A percentile compares a stretch with the other conserved stretches of the same genome.
These are phyloP conservation scores for Dictyostelium purpureum DNA, from an alignment of 78 protist species.

Conservation along the genomic window DNA sequence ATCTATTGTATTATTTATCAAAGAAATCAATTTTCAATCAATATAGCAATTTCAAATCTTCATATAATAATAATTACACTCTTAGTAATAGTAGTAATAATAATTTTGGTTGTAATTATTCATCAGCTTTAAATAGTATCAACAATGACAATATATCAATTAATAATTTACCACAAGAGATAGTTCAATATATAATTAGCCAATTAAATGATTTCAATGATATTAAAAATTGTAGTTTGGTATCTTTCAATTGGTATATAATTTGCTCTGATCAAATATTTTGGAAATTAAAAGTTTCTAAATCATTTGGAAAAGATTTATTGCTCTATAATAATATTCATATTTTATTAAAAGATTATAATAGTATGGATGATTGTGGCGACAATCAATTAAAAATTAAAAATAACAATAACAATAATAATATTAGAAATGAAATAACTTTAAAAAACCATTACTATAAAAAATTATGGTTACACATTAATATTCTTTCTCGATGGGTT, in stretches of 20 bases:
- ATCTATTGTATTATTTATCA: neutral
- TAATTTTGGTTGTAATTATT: neutral
- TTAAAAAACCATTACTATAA: neutral
- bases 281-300: conserved; percentile 44
- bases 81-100: neutral
- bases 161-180: conserved; percentile 56
- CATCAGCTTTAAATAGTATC: neutral
- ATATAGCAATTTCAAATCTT: neutral
- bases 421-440: neutral
- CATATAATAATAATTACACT: too few species aligned
- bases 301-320: neutral
- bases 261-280: conserved; percentile 47
- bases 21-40: neutral
- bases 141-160: neutral
- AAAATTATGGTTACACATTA: conserved; percentile 20
- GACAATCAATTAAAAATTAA: neutral
- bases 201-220: conserved; percentile 28
- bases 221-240: conserved; percentile 2
- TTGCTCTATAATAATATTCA: too few species aligned
- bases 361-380: neutral
- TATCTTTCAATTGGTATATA: conserved; percentile 3
- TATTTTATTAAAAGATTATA: too few species aligned
- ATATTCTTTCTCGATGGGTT: conserved; percentile 34
- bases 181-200: conserved; percentile 17
- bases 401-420: neutral